Evolutionary conservation across 306 rosid genomes (phyloP).

Genomic region (Sesbania bispinosa): DNA sequence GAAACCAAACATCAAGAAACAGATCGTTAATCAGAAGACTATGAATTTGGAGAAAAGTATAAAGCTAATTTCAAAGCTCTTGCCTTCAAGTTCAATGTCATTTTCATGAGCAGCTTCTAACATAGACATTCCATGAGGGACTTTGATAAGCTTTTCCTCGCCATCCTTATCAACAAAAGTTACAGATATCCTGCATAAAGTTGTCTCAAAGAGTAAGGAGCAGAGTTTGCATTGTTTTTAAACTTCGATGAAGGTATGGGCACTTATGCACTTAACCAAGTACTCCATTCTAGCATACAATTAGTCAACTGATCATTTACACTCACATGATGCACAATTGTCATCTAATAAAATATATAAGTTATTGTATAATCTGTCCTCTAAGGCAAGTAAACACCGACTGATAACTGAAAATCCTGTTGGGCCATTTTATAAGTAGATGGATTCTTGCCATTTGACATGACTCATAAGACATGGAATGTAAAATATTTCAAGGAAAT

Average conservation of each 20-base stretch:
- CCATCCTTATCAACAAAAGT: constrained; percentile 89
- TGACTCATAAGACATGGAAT: not conserved
- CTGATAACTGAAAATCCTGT: not conserved
- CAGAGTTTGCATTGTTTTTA: not conserved
- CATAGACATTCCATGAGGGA: constrained; percentile 92
- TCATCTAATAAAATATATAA: not conserved
- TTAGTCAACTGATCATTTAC: not conserved
- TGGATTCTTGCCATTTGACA: not conserved
- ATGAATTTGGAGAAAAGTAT: no score
- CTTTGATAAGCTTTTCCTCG: constrained; percentile 67
- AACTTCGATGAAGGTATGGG: not conserved
- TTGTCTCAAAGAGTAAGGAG: constrained; percentile 27
- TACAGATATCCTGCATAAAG: constrained; percentile 79
- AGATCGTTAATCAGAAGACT: no score
- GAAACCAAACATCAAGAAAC: no score
- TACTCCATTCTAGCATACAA: not conserved
- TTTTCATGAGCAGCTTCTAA: constrained; percentile 96
- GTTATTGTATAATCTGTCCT: not conserved
- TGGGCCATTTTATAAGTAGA: not conserved
- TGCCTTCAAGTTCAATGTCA: constrained; percentile 95
- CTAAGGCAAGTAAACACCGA: not conserved
- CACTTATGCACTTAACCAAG: not conserved
- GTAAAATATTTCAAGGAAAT: constrained; percentile 3
- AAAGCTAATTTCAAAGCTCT: no score
- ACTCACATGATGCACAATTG: constrained; percentile 8